Conservation (phyloP, 139 green algal species). For the Coelastrella sp. region DNA sequence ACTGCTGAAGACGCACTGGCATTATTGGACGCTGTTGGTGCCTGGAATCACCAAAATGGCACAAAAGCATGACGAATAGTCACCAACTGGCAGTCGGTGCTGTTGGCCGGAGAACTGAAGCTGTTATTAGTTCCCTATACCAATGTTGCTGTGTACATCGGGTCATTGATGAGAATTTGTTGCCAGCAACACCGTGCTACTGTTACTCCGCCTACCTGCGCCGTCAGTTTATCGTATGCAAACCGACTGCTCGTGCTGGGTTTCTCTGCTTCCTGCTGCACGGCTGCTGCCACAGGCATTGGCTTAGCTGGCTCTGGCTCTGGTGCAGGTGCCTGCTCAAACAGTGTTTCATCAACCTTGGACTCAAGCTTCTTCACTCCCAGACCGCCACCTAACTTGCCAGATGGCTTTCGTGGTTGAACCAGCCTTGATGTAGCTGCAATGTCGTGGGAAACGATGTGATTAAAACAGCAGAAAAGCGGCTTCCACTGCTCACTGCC, state of each 20-base stretch:
- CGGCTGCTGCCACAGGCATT: conserved; percentile 29
- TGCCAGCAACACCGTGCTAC: neutral
- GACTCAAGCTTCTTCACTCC: conserved; percentile 87
- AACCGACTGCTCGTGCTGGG: conserved; percentile 64
- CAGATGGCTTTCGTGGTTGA: conserved; percentile 52
- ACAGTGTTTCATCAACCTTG: conserved; percentile 88
- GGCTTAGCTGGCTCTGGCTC: conserved; percentile 53
- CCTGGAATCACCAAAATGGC: neutral
- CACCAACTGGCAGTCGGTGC: no score
- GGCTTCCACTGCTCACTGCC: neutral
- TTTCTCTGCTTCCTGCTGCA: neutral
- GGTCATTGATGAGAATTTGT: neutral
- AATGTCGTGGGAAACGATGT: neutral
- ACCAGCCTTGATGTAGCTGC: conserved; percentile 30
- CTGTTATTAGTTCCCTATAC: no score
- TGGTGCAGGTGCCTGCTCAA: conserved; percentile 70
- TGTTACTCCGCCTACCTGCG: conserved; percentile 16
- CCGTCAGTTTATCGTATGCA: conserved; percentile 69
- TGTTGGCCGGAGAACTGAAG: no score
- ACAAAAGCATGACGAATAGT: no score
- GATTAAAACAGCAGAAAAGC: neutral
- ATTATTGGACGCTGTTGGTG: conserved; percentile 18
- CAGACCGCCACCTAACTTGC: conserved; percentile 73
- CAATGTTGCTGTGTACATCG: no score
- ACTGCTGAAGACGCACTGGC: conserved; percentile 23